phyloP scores from a whole-genome alignment of 306 rosid species.

The Psophocarpus tetragonolobus region DNA sequence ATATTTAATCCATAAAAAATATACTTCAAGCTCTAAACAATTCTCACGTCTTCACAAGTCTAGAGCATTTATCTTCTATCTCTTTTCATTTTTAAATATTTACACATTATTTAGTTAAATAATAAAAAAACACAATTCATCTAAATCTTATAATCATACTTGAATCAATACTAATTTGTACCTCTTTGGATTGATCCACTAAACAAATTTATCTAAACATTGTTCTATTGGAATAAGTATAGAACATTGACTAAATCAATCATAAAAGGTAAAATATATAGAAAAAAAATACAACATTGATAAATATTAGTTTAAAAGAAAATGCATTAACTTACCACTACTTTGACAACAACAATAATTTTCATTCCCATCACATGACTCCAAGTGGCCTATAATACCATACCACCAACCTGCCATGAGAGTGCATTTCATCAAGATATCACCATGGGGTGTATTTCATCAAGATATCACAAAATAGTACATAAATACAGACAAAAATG shows the following conservation, averaged over 20 bases:
- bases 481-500: conserved; percentile 31
- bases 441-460: too few species aligned
- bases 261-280: too few species aligned
- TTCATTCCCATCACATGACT: conserved; percentile 76
- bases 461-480: conserved; percentile 12
- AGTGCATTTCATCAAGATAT: conserved; percentile 32
- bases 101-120: conserved; percentile 1
- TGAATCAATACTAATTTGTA: too few species aligned
- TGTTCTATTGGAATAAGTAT: conserved; percentile 26
- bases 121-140: conserved; percentile 20
- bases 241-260: too few species aligned
- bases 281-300: too few species aligned
- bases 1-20: conserved; percentile 16
- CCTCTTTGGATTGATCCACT: conserved; percentile 1
- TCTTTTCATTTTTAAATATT: conserved; percentile 1
- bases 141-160: not conserved
- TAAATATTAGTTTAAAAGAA: conserved; percentile 26
- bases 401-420: conserved; percentile 97
- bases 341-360: conserved; percentile 69
- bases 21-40: conserved; percentile 20
- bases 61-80: not conserved
- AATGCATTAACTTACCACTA: conserved; percentile 67
- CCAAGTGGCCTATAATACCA: conserved; percentile 95
- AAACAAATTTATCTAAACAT: conserved; percentile 17
- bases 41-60: conserved; percentile 16